A percentile compares a stretch with the other conserved stretches of the same genome.
These are phyloP conservation scores for Cercospora beticola DNA, from an alignment of 2,329 filamentous ascomycete genomes.

Conservation along the genomic window DNA sequence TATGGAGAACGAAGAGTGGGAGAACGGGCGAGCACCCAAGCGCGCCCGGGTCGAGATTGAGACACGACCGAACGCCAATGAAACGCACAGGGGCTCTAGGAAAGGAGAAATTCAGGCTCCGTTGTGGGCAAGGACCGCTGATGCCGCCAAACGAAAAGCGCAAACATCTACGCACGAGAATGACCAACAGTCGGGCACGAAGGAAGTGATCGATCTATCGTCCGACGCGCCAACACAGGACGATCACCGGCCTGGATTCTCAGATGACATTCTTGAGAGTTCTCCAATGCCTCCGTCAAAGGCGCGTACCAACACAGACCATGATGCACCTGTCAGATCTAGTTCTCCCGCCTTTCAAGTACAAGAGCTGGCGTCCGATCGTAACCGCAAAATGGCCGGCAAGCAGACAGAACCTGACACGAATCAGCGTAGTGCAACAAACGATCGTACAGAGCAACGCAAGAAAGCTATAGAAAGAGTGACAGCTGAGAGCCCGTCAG, in stretches of 20 bases:
- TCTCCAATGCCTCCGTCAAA: slow-evolving; percentile 25
- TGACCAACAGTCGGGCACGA: slow-evolving; percentile 29
- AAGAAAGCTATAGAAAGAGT: background rate
- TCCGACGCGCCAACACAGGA: slow-evolving; percentile 22
- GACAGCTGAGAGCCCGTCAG: background rate
- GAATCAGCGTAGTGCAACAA: background rate
- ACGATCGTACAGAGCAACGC: background rate
- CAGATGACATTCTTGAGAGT: slow-evolving; percentile 29
- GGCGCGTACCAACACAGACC: background rate
- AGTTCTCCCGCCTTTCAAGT: slow-evolving; percentile 38
- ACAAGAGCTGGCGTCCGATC: slow-evolving; percentile 7
- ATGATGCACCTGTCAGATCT: slow-evolving; percentile 27
- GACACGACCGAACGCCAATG: slow-evolving; percentile 18
- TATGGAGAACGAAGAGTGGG: slow-evolving; percentile 35
- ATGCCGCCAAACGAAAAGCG: slow-evolving; percentile 28
- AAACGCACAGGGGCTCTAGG: slow-evolving; percentile 7
- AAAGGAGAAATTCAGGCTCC: slow-evolving; percentile 21
- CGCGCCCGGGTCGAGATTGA: slow-evolving; percentile 37
- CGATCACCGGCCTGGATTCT: slow-evolving; percentile 30
- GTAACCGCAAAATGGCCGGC: background rate
- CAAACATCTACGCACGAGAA: slow-evolving; percentile 18
- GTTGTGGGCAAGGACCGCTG: slow-evolving; percentile 31
- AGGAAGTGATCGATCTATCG: slow-evolving; percentile 41
- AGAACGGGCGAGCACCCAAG: slow-evolving; percentile 41
- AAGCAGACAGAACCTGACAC: background rate